A percentile compares a stretch with the other conserved stretches of the same genome.
Conservation (phyloP, 2,329 filamentous ascomycete genomes). For the Aspergillus sp. region DNA sequence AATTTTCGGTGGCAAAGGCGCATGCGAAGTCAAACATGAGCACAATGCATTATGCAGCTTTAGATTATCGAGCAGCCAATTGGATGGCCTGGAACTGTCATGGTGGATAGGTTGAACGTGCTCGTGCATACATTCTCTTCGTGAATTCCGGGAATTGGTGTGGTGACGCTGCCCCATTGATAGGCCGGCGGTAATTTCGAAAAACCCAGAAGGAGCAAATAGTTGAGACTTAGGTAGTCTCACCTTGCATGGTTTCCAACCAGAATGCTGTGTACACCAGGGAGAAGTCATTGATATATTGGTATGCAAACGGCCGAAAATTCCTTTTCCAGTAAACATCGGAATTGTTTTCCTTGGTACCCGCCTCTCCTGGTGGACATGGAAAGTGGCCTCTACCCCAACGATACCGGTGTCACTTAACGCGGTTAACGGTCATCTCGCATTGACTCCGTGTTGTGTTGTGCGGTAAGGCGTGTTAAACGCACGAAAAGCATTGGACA, state of each 20-base stretch:
- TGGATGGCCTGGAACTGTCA: neutral
- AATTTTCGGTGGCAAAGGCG: constrained; percentile 8
- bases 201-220: neutral
- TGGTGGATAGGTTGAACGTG: constrained; percentile 12
- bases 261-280: neutral
- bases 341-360: neutral
- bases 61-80: constrained; percentile 8
- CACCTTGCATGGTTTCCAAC: neutral
- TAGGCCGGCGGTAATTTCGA: constrained; percentile 1
- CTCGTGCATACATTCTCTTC: constrained; percentile 7
- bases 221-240: neutral
- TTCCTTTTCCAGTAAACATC: neutral
- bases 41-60: constrained; percentile 4
- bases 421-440: constrained; percentile 12
- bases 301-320: neutral
- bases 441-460: neutral
- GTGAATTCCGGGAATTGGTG: constrained; percentile 11
- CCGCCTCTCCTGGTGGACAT: neutral
- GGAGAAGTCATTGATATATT: neutral
- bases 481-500: constrained; percentile 1
- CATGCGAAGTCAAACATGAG: constrained; percentile 2
- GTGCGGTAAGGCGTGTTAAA: neutral
- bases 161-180: neutral
- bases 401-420: neutral
- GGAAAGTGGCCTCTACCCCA: neutral